Evolutionary conservation across 2,329 filamentous ascomycete species (phyloP).

Genomic region (Alternaria novae-zelandiae): DNA sequence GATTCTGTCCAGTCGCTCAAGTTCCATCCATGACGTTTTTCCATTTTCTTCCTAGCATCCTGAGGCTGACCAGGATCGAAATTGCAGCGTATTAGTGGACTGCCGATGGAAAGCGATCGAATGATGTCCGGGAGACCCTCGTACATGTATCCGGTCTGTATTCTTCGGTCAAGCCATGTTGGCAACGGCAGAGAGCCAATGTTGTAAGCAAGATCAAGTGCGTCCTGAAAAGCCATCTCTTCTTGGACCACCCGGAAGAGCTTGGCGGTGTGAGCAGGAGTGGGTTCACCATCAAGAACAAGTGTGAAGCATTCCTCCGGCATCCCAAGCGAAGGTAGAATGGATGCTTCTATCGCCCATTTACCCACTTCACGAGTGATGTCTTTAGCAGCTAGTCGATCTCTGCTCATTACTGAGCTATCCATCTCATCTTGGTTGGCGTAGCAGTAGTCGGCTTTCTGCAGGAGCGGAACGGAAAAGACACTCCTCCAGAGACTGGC

Average conservation of each 20-base stretch:
- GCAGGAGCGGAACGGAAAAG: too few species aligned
- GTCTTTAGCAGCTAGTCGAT: background rate
- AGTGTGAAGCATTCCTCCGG: background rate
- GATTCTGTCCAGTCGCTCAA: background rate
- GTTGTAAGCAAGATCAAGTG: background rate
- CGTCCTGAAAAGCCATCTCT: background rate
- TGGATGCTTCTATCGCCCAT: background rate
- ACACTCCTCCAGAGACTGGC: too few species aligned
- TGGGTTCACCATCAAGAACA: background rate
- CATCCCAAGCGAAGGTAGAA: background rate
- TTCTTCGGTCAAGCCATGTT: background rate
- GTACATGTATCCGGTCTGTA: background rate
- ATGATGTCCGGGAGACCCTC: background rate
- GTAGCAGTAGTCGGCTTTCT: too few species aligned
- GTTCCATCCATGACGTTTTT: background rate
- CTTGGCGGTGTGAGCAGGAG: background rate
- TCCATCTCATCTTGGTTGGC: too few species aligned
- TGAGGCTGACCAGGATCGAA: background rate
- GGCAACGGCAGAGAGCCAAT: background rate
- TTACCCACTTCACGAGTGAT: background rate
- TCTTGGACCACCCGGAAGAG: background rate
- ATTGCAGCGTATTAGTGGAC: background rate
- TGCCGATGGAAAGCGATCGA: background rate
- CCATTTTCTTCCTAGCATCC: background rate
- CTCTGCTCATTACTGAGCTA: too few species aligned